Base-by-base conservation (phyloP, 2,329 filamentous ascomycete genomes). In the Talaromyces funiculosus region DNA sequence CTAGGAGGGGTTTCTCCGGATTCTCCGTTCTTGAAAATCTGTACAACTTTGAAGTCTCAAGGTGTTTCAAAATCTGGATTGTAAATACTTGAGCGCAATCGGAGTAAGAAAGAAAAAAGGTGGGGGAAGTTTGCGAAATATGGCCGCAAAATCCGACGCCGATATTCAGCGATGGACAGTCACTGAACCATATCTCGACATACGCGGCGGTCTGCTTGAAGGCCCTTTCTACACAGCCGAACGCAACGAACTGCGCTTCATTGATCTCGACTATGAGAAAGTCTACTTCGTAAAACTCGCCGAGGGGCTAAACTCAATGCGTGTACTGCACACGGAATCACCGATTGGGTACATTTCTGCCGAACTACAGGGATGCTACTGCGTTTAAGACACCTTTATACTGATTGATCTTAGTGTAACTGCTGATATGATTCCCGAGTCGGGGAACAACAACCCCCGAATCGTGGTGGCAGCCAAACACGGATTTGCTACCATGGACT, bases 401-500 rank as follows among this genome's bases (percentile, higher is more conserved):
- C 16, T 35, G 29, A 4, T 35, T 51, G 18, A 33, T 22, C 4
- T 33, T 60, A 84, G 83, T 24, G 87, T 90, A 49, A 96, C 92
- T 42, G 89, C 88, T 58, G 88, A 96, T 73, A 90, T 96, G 59
- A 81, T 85, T 63, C 80, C 81, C 64, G 85, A 66, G 22, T 66
- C 68, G 59, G 53, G 61, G 56, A 66, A 71, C 56, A 78, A 89
- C 54, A 20, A n/a, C n/a, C n/a, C 55, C 16, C 84, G 86, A 69
- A 87, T 96, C 72, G 78, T 90, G 60, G 83, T 93, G 66, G 92
- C 87, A 47, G 85, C 89, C 71, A 96, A 96, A 78, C 83, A 87
- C 72, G 92, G 92, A 62, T 84, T 90, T 67, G 92, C 90, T n/a
- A 80, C 90, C 57, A 81, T 93, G 66, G 85, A 96, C 71, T 84